These are phyloP conservation scores for Ophiostoma piceae DNA, from an alignment of 2,329 filamentous ascomycete species.

Conservation along the genomic window DNA sequence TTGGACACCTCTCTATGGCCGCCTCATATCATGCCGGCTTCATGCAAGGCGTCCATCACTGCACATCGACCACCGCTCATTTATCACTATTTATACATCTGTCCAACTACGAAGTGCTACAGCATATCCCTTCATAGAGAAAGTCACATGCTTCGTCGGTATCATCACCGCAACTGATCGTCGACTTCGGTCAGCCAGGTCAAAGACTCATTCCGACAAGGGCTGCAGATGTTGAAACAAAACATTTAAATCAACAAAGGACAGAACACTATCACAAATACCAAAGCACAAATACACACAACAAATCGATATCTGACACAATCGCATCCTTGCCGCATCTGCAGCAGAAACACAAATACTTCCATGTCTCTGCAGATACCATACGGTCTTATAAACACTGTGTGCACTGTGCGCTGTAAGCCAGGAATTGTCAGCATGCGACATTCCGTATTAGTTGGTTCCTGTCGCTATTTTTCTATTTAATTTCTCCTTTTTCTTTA, in stretches of 20 bases:
- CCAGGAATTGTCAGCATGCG: background rate
- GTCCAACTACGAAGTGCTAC: no score
- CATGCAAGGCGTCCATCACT: background rate
- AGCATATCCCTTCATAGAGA: background rate
- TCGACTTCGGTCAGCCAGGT: background rate
- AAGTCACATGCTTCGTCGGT: background rate
- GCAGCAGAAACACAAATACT: conserved; percentile 10
- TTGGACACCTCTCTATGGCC: background rate
- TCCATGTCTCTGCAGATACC: background rate
- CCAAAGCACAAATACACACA: background rate
- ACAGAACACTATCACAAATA: background rate
- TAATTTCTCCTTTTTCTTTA: background rate
- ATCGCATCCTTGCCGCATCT: background rate
- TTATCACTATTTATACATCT: background rate
- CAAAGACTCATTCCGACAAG: background rate
- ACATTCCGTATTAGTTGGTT: background rate
- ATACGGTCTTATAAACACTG: background rate
- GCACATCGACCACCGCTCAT: background rate
- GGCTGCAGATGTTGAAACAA: background rate
- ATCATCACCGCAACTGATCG: background rate
- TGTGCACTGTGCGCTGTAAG: background rate
- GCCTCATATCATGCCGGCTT: no score
- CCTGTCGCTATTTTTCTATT: background rate
- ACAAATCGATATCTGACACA: background rate
- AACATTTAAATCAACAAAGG: background rate